Percentiles rank a stretch among this genome's conserved stretches.
Evolutionary conservation across 2,329 filamentous ascomycete species (phyloP).

Genomic region (Podosphaera leucotricha): DNA sequence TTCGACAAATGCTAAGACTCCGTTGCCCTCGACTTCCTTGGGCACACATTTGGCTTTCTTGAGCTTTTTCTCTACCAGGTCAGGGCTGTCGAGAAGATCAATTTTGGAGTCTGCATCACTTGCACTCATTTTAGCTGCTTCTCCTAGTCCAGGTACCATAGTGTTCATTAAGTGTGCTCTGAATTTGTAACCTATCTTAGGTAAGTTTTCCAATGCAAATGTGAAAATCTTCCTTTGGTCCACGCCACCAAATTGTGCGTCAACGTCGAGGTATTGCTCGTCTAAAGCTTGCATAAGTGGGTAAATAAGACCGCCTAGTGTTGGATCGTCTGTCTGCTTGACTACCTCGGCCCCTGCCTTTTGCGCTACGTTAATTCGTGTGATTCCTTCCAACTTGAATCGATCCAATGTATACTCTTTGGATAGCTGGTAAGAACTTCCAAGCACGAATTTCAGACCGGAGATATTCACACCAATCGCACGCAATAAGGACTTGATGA

Average conservation of each 20-base stretch:
- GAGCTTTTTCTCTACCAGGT: constrained; percentile 58
- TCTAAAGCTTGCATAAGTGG: constrained; percentile 77
- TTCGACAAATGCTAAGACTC: constrained; percentile 67
- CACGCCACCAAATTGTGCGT: constrained; percentile 67
- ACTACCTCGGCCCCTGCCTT: constrained; percentile 86
- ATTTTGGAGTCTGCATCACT: constrained; percentile 64
- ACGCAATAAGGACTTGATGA: constrained; percentile 61
- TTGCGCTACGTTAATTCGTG: constrained; percentile 30
- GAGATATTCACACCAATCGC: constrained; percentile 41
- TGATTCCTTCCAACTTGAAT: constrained; percentile 36
- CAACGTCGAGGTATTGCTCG: constrained; percentile 59
- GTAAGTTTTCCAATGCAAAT: constrained; percentile 62
- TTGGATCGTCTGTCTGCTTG: constrained; percentile 64
- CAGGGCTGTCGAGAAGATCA: constrained; percentile 63
- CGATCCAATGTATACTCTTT: constrained; percentile 69
- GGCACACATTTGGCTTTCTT: constrained; percentile 65
- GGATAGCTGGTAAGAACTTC: constrained; percentile 57
- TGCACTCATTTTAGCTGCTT: constrained; percentile 69
- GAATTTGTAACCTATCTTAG: constrained; percentile 58
- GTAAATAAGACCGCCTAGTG: constrained; percentile 54
- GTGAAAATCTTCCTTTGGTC: constrained; percentile 84
- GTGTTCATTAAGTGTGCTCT: constrained; percentile 57
- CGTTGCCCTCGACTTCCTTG: constrained; percentile 60
- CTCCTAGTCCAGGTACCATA: constrained; percentile 68
- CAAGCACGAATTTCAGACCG: constrained; percentile 62